Conservation (phyloP, 768 basidiomycete species). For the Leccinum pellstonianum region DNA sequence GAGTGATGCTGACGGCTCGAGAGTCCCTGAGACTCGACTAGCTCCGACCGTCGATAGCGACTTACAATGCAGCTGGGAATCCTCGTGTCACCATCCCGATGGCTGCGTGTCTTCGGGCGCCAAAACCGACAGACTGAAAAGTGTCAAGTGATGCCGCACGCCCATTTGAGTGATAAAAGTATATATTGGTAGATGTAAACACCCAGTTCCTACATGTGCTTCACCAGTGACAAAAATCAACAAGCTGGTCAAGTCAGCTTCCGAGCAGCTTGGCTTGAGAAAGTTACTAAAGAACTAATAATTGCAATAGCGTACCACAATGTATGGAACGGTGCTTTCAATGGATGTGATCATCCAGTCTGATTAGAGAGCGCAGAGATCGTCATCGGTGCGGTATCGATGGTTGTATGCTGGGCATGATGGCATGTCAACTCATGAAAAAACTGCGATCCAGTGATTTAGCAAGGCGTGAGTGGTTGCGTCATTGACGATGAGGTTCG, state of each 20-base stretch:
- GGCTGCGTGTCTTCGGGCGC: slow-evolving; percentile 29
- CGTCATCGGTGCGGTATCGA: no score
- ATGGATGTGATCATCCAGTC: background rate
- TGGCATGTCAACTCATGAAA: background rate
- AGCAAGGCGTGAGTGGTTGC: background rate
- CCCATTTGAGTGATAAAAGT: background rate
- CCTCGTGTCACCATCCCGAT: slow-evolving; percentile 8
- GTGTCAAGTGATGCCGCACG: background rate
- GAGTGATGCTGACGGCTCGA: slow-evolving; percentile 20
- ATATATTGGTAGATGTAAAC: slow-evolving; percentile 11
- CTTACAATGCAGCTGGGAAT: slow-evolving; percentile 31
- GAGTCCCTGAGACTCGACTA: slow-evolving; percentile 28
- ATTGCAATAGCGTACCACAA: background rate
- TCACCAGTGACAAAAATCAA: slow-evolving; percentile 7
- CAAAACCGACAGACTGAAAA: slow-evolving; percentile 17
- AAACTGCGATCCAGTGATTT: no score
- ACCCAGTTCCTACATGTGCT: slow-evolving; percentile 12
- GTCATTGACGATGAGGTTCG: background rate
- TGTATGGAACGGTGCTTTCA: background rate
- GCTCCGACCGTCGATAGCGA: slow-evolving; percentile 30
- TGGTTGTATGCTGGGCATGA: background rate
- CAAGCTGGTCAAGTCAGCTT: background rate
- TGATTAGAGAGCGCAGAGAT: background rate
- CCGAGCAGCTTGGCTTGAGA: background rate
- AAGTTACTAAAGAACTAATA: no score